Base-by-base conservation (phyloP, 345 rosid genomes). In the Adansonia digitata region DNA sequence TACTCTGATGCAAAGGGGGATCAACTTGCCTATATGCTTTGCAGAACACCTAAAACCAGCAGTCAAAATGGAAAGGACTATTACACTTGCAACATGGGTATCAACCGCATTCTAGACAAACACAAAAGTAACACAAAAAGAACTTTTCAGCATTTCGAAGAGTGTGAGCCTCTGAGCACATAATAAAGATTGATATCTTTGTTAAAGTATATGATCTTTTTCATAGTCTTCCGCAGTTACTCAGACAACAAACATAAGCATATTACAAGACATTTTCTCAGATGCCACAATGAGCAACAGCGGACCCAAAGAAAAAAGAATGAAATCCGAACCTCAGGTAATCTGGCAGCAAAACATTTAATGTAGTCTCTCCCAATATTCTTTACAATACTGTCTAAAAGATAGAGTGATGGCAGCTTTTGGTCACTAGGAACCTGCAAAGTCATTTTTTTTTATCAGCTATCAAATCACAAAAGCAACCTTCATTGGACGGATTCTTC, bases 401-500 rank as follows among this genome's bases (percentile, higher is more conserved):
- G 97, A 90, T 95, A 95, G 77, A 95, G 91, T 8, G 98, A 87
- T 68, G 99, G 99, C 78, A 95, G 85, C 93, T 95, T 95, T 87
- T 95, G 99, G 63, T 95, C 99, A 77, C 91, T 91, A 63, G 99
- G 97, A 78, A 93, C 97, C 99, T 95, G 99, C 92, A 87, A 82
- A 72, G 59, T 77, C 72, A 81, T 63, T 84, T 61, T 78, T 5
- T 74, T 76, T 77, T 34, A 83, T 91, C 76, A 91, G 88, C 85
- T 77, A 69, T 69, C 77, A 64, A 69, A 49, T 42, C 59, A 49
- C 20, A 27, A 15, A 68, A 68, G 43, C 5, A 48, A 49, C 43
- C 59, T 31, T 69, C 42, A 69, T 29, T 49, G 42, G 42, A 18
- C 45, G 31, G 51, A 69, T 49, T 49, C 43, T 49, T 49, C 59